Evolutionary conservation across 257 asterid genomes (phyloP), one percentile per base, ranked within the genome.

Genomic region (Linderniella brevidens): DNA sequence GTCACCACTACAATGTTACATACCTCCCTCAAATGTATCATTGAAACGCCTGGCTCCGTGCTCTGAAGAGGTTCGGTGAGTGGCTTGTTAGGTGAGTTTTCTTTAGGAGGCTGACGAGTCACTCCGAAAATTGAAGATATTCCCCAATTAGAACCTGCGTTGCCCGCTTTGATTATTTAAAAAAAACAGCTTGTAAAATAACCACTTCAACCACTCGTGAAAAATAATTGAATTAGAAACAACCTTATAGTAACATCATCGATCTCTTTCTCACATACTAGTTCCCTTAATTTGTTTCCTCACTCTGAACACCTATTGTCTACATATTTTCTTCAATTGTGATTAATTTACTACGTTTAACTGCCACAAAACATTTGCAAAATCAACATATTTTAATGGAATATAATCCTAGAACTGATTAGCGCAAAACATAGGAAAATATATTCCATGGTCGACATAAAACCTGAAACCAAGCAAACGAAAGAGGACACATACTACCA

Each of bases 21-120:
- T 73, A 88, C 96, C 92, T 90, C 96, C 71, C 78, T 81, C 77
- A 90, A 61, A 57, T 81, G 77, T 67, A 90, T 90, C 94, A 75
- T 75, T 48, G 99, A 85, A 57, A 48, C 9, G 14, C 77, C 54
- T 11, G 64, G 88, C 55, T 81, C 94, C 68, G 77, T 50, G 56
- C 63, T 60, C 64, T 69, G 87, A 58, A 70, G 60, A 45, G 87
- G 83, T 57, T 74, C 93, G 46, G 41, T 71, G 41, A 59, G 68
- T 38, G 78, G 74, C 65, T 68, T 77, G 69, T 67, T 77, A 14
- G 63, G 58, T 12, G 69, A 59, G 63, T 63, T 73, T 44, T 79
- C 96, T 61, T 79, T 85, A 7, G 54, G 55, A 64, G 78, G 50
- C 17, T 72, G 9, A 35, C 93, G 88, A 61, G 60, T 64, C 40